A percentile compares a stretch with the other conserved stretches of the same genome.
Evolutionary conservation across 176 grass and related monocot genomes (phyloP).

Genomic region (Eremochloa ophiuroides): DNA sequence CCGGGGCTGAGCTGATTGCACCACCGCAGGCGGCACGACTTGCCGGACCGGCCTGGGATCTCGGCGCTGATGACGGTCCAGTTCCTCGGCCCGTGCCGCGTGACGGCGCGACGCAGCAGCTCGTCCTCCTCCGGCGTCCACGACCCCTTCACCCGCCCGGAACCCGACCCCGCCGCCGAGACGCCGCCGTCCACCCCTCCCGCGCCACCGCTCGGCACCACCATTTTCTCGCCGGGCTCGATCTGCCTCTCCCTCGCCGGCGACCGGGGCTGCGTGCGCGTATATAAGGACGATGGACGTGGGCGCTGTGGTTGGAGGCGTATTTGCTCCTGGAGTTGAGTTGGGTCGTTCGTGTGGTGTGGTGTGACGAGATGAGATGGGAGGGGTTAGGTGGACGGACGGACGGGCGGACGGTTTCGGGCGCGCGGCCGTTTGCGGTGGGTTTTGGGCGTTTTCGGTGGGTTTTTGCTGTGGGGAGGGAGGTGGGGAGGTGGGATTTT

Average conservation of each 20-base stretch:
- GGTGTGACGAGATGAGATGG: background rate
- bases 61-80: slow-evolving; percentile 69
- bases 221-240: background rate
- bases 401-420: slow-evolving; percentile 5
- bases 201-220: background rate
- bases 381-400: slow-evolving; percentile 17
- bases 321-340: background rate
- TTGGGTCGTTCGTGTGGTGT: background rate
- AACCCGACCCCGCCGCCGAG: background rate
- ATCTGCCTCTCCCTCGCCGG: background rate
- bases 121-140: slow-evolving; percentile 93
- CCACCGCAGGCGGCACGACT: slow-evolving; percentile 93
- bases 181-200: background rate
- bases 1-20: slow-evolving; percentile 86
- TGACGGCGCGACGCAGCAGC: slow-evolving; percentile 44
- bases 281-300: slow-evolving; percentile 16
- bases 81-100: slow-evolving; percentile 63
- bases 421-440: slow-evolving; percentile 28
- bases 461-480: background rate
- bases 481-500: background rate
- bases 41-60: slow-evolving; percentile 70
- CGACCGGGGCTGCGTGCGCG: background rate
- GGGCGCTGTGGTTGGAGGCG: background rate
- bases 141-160: slow-evolving; percentile 65
- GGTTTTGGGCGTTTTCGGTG: slow-evolving; percentile 25